A percentile compares a stretch with the other conserved stretches of the same genome.
phyloP scores from a whole-genome alignment of 2,329 filamentous ascomycete genomes.

The Clonostachys chloroleuca region DNA sequence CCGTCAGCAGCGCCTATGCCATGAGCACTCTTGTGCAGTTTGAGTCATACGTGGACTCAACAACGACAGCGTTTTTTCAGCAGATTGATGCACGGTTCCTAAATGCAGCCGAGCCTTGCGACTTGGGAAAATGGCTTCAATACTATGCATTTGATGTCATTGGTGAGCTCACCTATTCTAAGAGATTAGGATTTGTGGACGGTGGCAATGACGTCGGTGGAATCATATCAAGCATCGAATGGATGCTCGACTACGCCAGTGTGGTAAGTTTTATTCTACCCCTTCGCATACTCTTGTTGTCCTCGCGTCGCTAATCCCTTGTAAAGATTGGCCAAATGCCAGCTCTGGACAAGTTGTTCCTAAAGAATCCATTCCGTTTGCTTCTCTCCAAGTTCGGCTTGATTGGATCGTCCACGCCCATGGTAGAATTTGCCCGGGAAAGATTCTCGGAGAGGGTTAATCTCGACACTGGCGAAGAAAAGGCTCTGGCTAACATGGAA shows the following conservation, averaged over 20 bases:
- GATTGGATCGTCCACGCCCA: conserved; percentile 64
- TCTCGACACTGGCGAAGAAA: background rate
- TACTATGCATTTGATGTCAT: conserved; percentile 48
- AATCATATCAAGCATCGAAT: conserved; percentile 23
- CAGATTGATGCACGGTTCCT: conserved; percentile 16
- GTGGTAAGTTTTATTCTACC: conserved; percentile 6
- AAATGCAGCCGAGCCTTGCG: conserved; percentile 25
- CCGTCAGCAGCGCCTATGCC: conserved; percentile 37
- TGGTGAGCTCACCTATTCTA: conserved; percentile 37
- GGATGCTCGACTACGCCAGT: conserved; percentile 11
- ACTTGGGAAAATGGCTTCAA: conserved; percentile 37
- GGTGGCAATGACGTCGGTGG: conserved; percentile 36
- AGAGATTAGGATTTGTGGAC: conserved; percentile 37
- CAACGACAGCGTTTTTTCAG: conserved; percentile 32
- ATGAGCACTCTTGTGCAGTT: conserved; percentile 43
- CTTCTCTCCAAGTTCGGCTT: conserved; percentile 64
- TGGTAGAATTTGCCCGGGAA: conserved; percentile 64
- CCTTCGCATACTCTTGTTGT: too few species aligned
- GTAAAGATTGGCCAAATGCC: conserved; percentile 68
- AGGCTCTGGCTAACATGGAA: background rate
- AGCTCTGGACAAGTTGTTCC: conserved; percentile 61
- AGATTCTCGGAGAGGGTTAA: conserved; percentile 61
- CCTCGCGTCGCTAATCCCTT: too few species aligned
- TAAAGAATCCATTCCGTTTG: conserved; percentile 72
- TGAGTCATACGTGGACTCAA: conserved; percentile 42